phyloP scores from a whole-genome alignment of 2,329 filamentous ascomycete genomes.

The Aspergillus pseudoglaucus region DNA sequence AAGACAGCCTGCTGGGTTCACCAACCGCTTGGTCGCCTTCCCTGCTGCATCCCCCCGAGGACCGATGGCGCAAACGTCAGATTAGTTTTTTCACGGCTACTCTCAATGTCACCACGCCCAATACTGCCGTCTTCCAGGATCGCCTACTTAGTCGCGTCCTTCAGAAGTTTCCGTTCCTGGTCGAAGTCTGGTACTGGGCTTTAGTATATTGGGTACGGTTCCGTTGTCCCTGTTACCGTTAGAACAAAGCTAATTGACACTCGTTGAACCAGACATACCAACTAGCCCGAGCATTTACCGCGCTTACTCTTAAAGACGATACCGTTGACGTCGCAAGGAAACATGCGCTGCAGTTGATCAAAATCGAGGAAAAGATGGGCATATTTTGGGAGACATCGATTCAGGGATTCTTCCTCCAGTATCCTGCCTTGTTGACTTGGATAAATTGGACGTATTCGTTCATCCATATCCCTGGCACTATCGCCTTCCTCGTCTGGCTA shows the following conservation, averaged over 20 bases:
- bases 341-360: conserved; percentile 62
- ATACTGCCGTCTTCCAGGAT: conserved; percentile 55
- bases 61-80: conserved; percentile 46
- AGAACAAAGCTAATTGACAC: neutral
- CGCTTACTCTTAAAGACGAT: conserved; percentile 59
- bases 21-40: conserved; percentile 34
- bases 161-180: conserved; percentile 62
- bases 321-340: conserved; percentile 62
- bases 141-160: conserved; percentile 59
- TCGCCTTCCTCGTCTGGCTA: conserved; percentile 60
- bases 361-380: conserved; percentile 57
- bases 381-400: conserved; percentile 61
- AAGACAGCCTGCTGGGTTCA: conserved; percentile 29
- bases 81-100: conserved; percentile 42
- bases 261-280: conserved; percentile 57
- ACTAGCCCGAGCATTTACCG: conserved; percentile 64
- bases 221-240: neutral
- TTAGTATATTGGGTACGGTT: conserved; percentile 66
- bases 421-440: conserved; percentile 56
- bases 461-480: conserved; percentile 71
- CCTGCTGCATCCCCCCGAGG: conserved; percentile 35
- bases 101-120: conserved; percentile 51
- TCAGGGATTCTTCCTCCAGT: conserved; percentile 52
- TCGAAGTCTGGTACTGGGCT: conserved; percentile 72
- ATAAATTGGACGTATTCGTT: conserved; percentile 70